These are phyloP conservation scores for Fraxinus baroniana DNA, from an alignment of 305 asterid species.

Conservation along the genomic window DNA sequence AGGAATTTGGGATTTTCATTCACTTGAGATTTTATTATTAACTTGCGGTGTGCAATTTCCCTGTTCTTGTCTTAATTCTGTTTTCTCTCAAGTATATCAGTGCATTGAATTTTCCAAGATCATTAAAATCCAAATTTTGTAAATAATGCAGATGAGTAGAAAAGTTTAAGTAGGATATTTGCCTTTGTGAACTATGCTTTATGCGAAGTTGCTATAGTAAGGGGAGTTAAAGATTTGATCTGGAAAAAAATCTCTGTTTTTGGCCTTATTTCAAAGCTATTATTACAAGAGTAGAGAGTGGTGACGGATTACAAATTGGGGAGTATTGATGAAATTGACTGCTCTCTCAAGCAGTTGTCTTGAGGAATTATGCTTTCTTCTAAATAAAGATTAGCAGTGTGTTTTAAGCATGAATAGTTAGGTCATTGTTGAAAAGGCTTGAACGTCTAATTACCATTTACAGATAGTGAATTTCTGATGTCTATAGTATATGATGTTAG, in stretches of 20 bases:
- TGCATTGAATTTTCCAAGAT: background rate
- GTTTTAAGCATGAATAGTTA: background rate
- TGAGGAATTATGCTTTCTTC: background rate
- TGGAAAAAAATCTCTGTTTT: background rate
- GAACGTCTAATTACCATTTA: background rate
- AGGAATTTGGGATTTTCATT: background rate
- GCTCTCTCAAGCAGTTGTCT: background rate
- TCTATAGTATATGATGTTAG: background rate
- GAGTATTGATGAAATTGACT: background rate
- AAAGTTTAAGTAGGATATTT: background rate
- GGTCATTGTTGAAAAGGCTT: background rate
- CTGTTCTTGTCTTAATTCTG: background rate
- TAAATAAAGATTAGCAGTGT: background rate
- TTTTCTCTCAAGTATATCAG: background rate
- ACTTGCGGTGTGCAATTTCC: background rate
- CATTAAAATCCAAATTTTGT: background rate
- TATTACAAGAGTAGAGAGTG: background rate
- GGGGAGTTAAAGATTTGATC: background rate
- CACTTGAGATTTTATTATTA: background rate
- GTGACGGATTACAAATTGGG: background rate
- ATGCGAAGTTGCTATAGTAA: background rate
- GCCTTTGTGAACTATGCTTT: background rate
- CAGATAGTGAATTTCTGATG: background rate
- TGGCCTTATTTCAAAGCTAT: background rate
- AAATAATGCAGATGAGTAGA: background rate